Evolutionary conservation across 805 yeast genomes (phyloP).

Genomic region (Suhomyces pyralidae): DNA sequence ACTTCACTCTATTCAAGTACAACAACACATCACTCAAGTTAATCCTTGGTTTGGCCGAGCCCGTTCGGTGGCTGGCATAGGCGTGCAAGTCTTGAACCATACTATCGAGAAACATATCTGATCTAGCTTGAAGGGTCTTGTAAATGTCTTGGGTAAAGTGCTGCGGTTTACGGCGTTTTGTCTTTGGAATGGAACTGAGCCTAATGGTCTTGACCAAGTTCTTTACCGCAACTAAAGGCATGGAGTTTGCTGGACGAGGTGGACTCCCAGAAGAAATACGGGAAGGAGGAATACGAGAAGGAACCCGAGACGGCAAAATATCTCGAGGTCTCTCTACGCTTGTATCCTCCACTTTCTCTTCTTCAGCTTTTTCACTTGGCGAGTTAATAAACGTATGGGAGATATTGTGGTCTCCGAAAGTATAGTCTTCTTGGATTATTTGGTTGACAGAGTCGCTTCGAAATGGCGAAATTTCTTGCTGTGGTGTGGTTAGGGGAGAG

Average conservation of each 20-base stretch:
- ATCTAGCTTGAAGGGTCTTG: conserved; percentile 23
- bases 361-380: background rate
- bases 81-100: conserved; percentile 34
- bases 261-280: background rate
- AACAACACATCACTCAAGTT: conserved; percentile 34
- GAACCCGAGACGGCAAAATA: background rate
- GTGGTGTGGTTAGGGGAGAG: background rate
- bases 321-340: no score
- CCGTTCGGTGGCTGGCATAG: conserved; percentile 29
- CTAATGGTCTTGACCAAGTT: conserved; percentile 13
- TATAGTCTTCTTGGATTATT: conserved; percentile 14
- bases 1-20: conserved; percentile 29
- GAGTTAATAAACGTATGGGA: conserved; percentile 4
- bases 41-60: conserved; percentile 24
- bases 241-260: background rate
- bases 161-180: background rate
- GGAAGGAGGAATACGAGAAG: background rate
- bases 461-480: background rate
- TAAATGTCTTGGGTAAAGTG: conserved; percentile 13
- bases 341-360: no score
- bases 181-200: background rate
- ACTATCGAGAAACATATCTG: conserved; percentile 28
- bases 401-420: conserved; percentile 7
- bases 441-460: conserved; percentile 4
- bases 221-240: conserved; percentile 15